Base-by-base conservation (phyloP, 176 grass and related monocot species). In the Saccharum spontaneum region DNA sequence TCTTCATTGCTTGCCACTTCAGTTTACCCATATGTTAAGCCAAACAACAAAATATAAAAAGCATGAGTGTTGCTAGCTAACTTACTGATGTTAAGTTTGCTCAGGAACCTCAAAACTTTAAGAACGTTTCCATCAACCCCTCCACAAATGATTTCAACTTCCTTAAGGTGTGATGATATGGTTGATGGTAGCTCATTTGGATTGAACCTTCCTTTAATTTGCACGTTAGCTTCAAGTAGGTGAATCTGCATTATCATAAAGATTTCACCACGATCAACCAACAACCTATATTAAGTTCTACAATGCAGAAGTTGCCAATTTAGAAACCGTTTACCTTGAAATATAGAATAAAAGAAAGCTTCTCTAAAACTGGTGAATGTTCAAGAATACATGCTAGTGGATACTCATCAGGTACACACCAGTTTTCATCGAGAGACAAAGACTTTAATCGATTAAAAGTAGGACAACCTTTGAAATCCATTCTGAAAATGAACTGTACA, bases 141-240 rank as follows among this genome's bases (percentile, higher is more conserved):
- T 76, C 28, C 18, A 84, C 45, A 84, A 8, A 4, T 1, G 9
- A 84, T 14, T 38, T 76, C 31, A 54, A 77, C 46, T n/a, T 23
- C 30, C 73, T 85, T 85, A 41, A 85, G 63, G 63, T 85, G 73
- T 22, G 75, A 16, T 68, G 63, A 77, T 43, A 75, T 54, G 3
- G 46, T 66, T 28, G 75, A n/a, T 41, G 83, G 50, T 52, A 57
- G 6, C 45, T 69, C 61, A 9, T 30, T 15, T 30, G 16, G 50
- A 85, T 69, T 69, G 62, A 69, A 77, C 14, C n/a, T 85, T 57
- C 44, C 73, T 43, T 1, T 77, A 1, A 75, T 75, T 75, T 34
- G 0, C 13, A 75, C 28, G 22, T 54, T 75, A 18, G 0, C 1
- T 49, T 45, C 20, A 46, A 46, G 44, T 39, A 43, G 3, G 0